Percentiles rank a stretch among this genome's conserved stretches.
Conservation (phyloP, 2,329 filamentous ascomycete genomes). For the Magnaporthiopsis incrustans region DNA sequence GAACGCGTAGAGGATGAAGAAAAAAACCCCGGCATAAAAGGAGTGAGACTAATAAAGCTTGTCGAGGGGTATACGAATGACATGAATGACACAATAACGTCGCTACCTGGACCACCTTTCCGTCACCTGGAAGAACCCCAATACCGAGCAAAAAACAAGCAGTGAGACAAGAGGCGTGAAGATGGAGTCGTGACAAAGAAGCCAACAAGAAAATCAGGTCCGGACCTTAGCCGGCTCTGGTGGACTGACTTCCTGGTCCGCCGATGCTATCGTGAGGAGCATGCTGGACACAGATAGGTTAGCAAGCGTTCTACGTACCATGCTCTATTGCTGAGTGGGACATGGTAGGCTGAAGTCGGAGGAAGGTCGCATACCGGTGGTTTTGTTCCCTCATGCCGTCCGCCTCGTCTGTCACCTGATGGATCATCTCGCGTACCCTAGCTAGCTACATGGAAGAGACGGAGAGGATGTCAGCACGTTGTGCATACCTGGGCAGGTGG, state of each 20-base stretch:
- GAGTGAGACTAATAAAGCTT: not conserved
- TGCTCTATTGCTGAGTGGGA: not conserved
- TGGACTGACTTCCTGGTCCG: not conserved
- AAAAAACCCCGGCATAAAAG: not conserved
- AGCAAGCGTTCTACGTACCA: not conserved
- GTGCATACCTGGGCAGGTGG: not conserved
- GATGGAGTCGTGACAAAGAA: not conserved
- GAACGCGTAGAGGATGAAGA: too few species aligned
- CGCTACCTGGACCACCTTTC: not conserved
- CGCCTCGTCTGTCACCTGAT: slow-evolving; percentile 21
- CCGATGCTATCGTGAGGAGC: not conserved
- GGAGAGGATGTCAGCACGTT: slow-evolving; percentile 12
- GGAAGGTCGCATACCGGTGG: slow-evolving; percentile 11
- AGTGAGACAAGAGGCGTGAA: not conserved
- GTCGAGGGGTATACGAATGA: not conserved
- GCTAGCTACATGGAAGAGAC: slow-evolving; percentile 17
- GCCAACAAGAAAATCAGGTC: not conserved
- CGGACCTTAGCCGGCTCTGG: not conserved
- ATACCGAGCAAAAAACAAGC: not conserved
- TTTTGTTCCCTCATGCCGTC: slow-evolving; percentile 22
- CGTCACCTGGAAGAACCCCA: not conserved
- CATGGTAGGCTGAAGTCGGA: not conserved
- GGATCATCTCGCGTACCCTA: slow-evolving; percentile 21
- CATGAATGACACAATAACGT: not conserved
- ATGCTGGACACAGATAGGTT: not conserved